Percentiles rank a stretch among this genome's conserved stretches.
These are phyloP conservation scores for Cryptosporidium meleagridis DNA, from an alignment of 169 alveolate genomes.

Conservation along the genomic window DNA sequence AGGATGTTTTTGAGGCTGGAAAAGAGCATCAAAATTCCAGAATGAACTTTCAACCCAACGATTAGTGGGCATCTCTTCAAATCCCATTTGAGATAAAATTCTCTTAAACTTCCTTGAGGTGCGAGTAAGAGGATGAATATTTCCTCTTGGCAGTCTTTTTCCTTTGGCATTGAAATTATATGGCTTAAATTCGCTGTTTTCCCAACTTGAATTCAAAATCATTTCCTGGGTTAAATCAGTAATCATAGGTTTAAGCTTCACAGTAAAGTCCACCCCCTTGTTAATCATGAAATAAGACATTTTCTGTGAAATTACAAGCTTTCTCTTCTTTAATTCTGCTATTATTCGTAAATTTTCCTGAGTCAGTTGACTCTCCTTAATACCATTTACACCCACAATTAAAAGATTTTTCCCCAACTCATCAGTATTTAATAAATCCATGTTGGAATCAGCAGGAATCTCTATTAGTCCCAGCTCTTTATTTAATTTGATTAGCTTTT, in stretches of 20 bases:
- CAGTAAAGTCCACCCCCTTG: constrained; percentile 74
- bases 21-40: constrained; percentile 99
- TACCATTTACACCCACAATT: constrained; percentile 4
- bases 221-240: constrained; percentile 89
- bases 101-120: constrained; percentile 89
- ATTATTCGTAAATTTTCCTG: constrained; percentile 20
- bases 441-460: background rate
- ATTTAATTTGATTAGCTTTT: constrained; percentile 36
- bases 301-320: constrained; percentile 74
- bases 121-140: constrained; percentile 91
- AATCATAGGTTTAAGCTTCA: constrained; percentile 72
- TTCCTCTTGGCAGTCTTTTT: constrained; percentile 84
- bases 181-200: constrained; percentile 84
- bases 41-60: constrained; percentile 97
- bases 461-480: constrained; percentile 44
- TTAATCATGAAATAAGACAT: constrained; percentile 76
- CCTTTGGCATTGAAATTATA: constrained; percentile 89
- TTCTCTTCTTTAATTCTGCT: constrained; percentile 80
- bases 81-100: constrained; percentile 90
- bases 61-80: constrained; percentile 99
- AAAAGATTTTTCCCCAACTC: constrained; percentile 12
- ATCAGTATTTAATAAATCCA: background rate
- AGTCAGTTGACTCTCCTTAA: constrained; percentile 25
- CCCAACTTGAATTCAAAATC: constrained; percentile 87
- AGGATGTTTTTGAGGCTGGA: constrained; percentile 99